These are phyloP conservation scores for Leccinum disarticulatum DNA, from an alignment of 768 basidiomycete genomes.

Conservation along the genomic window DNA sequence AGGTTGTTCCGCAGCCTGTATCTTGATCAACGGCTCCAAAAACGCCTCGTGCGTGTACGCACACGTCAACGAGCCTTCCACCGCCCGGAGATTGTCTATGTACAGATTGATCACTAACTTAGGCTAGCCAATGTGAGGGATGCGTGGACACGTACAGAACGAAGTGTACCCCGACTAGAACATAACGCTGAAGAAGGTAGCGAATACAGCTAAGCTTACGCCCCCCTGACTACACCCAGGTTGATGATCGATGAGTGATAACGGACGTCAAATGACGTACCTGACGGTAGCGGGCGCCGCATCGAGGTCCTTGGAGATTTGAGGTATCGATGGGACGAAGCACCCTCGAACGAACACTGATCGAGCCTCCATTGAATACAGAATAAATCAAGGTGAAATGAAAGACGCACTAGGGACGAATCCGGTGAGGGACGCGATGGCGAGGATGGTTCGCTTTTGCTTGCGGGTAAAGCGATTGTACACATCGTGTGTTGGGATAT, in stretches of 20 bases:
- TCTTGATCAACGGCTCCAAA: too few relatives aligned
- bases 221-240: conserved; percentile 32
- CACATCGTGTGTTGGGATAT: conserved; percentile 25
- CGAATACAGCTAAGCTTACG: conserved; percentile 31
- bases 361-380: background rate
- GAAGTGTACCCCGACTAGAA: conserved; percentile 52
- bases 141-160: conserved; percentile 41
- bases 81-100: too few relatives aligned
- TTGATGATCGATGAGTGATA: conserved; percentile 42
- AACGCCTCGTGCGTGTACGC: too few relatives aligned
- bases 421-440: conserved; percentile 59
- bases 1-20: too few relatives aligned
- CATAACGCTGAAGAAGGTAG: conserved; percentile 46
- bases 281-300: conserved; percentile 59
- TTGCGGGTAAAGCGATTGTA: conserved; percentile 58
- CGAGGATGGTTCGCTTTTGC: conserved; percentile 53
- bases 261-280: conserved; percentile 27
- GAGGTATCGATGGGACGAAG: conserved; percentile 74
- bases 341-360: conserved; percentile 67
- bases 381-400: background rate
- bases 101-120: too few relatives aligned
- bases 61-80: too few relatives aligned
- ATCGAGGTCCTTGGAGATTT: conserved; percentile 64
- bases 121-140: background rate
- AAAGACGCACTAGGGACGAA: conserved; percentile 55